Conservation (phyloP, 768 basidiomycete genomes). For the Mycena kentingensis region DNA sequence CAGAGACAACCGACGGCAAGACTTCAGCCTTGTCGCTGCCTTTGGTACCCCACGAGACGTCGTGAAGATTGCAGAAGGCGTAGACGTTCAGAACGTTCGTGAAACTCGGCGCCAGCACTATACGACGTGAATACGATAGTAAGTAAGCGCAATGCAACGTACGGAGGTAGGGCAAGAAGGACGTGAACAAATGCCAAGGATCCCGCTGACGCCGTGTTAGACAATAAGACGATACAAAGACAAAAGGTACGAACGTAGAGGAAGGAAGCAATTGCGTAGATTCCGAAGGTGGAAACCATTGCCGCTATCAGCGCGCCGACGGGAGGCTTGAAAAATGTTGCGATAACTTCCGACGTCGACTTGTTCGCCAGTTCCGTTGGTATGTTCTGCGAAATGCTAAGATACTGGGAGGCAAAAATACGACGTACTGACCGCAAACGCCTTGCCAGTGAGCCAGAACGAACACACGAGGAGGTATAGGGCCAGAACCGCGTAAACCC, state of each 20-base stretch:
- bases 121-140: neutral
- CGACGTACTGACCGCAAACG: conserved; percentile 67
- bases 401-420: neutral
- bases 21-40: conserved; percentile 92
- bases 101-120: conserved; percentile 80
- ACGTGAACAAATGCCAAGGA: conserved; percentile 97
- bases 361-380: conserved; percentile 53
- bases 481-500: conserved; percentile 83
- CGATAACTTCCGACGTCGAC: conserved; percentile 50
- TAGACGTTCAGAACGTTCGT: conserved; percentile 96
- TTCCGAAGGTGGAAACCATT: conserved; percentile 83
- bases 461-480: conserved; percentile 88
- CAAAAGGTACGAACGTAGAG: conserved; percentile 11
- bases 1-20: conserved; percentile 64
- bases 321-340: conserved; percentile 70
- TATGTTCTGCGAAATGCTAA: conserved; percentile 44
- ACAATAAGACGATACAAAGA: neutral
- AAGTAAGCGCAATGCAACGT: neutral
- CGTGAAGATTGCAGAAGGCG: conserved; percentile 96
- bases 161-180: conserved; percentile 87
- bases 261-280: conserved; percentile 82
- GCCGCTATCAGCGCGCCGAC: conserved; percentile 84
- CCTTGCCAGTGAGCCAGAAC: conserved; percentile 76
- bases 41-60: conserved; percentile 95
- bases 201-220: conserved; percentile 59